phyloP scores from a whole-genome alignment of 2,329 filamentous ascomycete genomes.

The Thyridium curvatum region DNA sequence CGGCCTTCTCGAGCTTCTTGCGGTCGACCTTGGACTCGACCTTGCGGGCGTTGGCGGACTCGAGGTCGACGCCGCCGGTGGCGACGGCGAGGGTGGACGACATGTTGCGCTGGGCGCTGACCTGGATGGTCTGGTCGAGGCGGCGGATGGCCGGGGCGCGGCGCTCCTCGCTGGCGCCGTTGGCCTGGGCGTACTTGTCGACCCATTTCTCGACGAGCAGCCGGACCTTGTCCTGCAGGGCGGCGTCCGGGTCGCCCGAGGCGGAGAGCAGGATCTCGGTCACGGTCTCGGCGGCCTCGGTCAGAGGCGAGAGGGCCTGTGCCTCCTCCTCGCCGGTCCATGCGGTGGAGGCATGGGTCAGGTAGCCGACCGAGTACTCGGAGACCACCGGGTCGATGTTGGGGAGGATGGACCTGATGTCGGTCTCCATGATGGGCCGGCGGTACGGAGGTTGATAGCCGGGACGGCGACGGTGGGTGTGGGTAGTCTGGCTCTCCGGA shows the following conservation, averaged over 20 bases:
- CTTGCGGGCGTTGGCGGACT: conserved; percentile 87
- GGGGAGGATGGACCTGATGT: conserved; percentile 78
- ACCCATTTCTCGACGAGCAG: conserved; percentile 88
- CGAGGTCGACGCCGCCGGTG: conserved; percentile 79
- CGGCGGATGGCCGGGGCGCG: conserved; percentile 73
- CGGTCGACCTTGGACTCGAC: conserved; percentile 96
- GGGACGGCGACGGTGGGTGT: neutral
- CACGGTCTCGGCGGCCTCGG: conserved; percentile 76
- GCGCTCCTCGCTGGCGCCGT: conserved; percentile 60
- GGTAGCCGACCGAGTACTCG: conserved; percentile 89
- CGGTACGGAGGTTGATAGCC: neutral
- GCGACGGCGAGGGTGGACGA: conserved; percentile 90
- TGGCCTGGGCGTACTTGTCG: conserved; percentile 66
- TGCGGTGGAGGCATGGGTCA: conserved; percentile 84
- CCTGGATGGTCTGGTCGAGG: conserved; percentile 91
- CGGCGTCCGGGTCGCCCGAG: conserved; percentile 70
- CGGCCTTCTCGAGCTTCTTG: conserved; percentile 98
- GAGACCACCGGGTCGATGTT: conserved; percentile 84
- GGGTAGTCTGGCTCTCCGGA: no score
- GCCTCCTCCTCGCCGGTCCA: conserved; percentile 66
- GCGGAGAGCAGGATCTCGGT: conserved; percentile 89
- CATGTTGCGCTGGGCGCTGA: conserved; percentile 89
- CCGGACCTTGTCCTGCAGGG: conserved; percentile 72
- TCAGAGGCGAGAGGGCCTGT: conserved; percentile 65
- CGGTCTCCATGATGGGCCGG: conserved; percentile 72